Evolutionary conservation across 2,329 filamentous ascomycete species (phyloP), one percentile per base, ranked within the genome.

Genomic region (Curvularia eragrostidis): DNA sequence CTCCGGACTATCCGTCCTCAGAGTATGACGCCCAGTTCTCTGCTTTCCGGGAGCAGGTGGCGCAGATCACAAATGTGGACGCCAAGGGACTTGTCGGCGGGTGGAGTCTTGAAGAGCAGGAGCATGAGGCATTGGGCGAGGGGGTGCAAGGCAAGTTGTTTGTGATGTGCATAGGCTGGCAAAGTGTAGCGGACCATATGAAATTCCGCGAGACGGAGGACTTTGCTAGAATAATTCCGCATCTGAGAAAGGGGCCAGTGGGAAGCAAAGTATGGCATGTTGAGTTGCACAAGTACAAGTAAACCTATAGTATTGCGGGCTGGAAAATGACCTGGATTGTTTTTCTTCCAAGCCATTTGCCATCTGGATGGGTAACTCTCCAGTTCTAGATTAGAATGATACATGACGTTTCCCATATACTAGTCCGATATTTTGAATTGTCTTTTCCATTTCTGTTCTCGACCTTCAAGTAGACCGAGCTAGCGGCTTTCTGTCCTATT

Each of bases 161-260:
- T 63, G 64, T 81, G 3, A 56, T 78, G n/a, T 75, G 77, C 18
- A 72, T 84, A 52, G 84, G 83, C 5, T 87, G 84, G 84, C 72
- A 79, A 49, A 82, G 75, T 63, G 74, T 82, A 19, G 80, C 84
- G 34, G 75, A 74, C 47, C 84, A 86, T 69, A 73, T 79, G 76
- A 70, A 70, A 48, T 83, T 78, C 30, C 73, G 78, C 52, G 73
- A 81, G 61, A 80, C 79, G 26, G 71, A 78, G 59, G 74, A 70
- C 24, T 86, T 85, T 67, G 69, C 65, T 32, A 69, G 75, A 21
- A 72, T 76, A 15, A 78, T 83, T 56, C 55, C 57, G 48, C 68
- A 76, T 28, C 57, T 85, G 62, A 77, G 79, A 57, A 75, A 78
- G 50, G 79, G 74, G 48, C 66, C 76, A 21, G 75, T 77, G 63